Percentiles rank a stretch among this genome's conserved stretches.
Conservation (phyloP, 1,139 yeast genomes). For the Protomyces gravidus region DNA sequence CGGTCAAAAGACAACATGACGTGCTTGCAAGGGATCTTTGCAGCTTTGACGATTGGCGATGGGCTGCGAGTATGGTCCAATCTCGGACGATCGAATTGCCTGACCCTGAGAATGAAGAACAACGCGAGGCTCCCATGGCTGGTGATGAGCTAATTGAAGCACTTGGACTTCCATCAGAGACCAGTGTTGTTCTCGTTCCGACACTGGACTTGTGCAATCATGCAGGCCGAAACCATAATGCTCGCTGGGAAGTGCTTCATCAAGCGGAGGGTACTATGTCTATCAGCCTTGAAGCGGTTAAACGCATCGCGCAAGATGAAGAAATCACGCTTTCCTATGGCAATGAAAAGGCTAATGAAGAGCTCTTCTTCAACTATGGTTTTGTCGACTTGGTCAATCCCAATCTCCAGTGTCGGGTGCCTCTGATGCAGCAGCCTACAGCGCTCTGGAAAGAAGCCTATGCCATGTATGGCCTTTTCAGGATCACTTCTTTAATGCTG, state of each 20-base stretch:
- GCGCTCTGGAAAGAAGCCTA: not conserved
- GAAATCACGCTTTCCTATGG: constrained; percentile 44
- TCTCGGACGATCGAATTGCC: constrained; percentile 13
- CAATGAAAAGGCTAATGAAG: constrained; percentile 40
- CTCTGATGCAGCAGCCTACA: not conserved
- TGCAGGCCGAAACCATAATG: constrained; percentile 2
- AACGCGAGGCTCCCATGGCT: not conserved
- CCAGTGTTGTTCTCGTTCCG: constrained; percentile 14
- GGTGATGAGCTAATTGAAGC: not conserved
- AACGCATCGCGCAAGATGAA: constrained; percentile 28
- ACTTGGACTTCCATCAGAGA: not conserved
- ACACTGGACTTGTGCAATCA: constrained; percentile 20
- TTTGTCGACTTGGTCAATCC: constrained; percentile 33
- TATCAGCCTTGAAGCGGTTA: constrained; percentile 19
- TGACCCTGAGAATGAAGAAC: not conserved
- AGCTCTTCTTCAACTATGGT: constrained; percentile 44
- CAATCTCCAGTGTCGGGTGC: not conserved
- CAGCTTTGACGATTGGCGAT: constrained; percentile 13
- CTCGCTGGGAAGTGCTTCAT: constrained; percentile 9
- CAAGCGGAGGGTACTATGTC: not conserved
- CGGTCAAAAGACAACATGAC: constrained; percentile 1
- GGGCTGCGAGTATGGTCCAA: constrained; percentile 20
- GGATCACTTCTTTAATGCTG: not conserved
- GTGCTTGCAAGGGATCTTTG: not conserved
- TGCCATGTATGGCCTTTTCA: not conserved